Evolutionary conservation across 1,139 yeast species (phyloP), one percentile per base, ranked within the genome.

Genomic region (Scheffersomyces lignicola): DNA sequence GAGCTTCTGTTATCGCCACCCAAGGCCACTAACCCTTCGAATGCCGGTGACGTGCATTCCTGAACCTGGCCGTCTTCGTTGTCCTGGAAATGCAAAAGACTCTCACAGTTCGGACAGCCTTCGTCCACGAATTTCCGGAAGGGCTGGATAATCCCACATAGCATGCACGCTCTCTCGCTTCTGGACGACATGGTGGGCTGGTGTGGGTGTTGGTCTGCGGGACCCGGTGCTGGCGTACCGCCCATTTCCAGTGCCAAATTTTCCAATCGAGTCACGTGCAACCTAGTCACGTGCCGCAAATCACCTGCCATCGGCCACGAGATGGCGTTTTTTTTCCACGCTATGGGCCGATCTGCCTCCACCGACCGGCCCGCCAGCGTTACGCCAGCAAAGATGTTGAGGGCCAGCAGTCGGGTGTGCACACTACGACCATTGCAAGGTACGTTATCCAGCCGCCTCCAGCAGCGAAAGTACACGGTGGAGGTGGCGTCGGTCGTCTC

Each of bases 101-200:
- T 81, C 52, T 88, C 97, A 65, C 98, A 92, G 65, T 92, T 92
- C n/a, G 98, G 98, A 60, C 99, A 92, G 8, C 97, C 97, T 16
- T 78, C 77, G 37, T 80, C 80, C 34, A 85, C 78, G 56, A 90
- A 92, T 52, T 78, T 76, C 47, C 71, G 69, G 59, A 80, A 74
- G 8, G 92, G 78, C 54, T 87, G 96, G 41, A 92, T 86, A 41
- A 90, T 76, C 7, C 97, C 98, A 62, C 98, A 92, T 41, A 92
- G 76, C 96, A 92, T 87, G 58, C 98, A 92, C 16, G 98, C 98
- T 71, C 98, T 78, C 49, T 92, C 96, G 18, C 85, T 73, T 62
- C 81, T 73, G 22, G 77, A 64, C 12, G 82, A 76, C 83, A 77
- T 75, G 33, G n/a, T n/a, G n/a, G n/a, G n/a, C n/a, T n/a, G n/a